phyloP scores from a whole-genome alignment of 441 rosid species.

The Corymbia calophylla region DNA sequence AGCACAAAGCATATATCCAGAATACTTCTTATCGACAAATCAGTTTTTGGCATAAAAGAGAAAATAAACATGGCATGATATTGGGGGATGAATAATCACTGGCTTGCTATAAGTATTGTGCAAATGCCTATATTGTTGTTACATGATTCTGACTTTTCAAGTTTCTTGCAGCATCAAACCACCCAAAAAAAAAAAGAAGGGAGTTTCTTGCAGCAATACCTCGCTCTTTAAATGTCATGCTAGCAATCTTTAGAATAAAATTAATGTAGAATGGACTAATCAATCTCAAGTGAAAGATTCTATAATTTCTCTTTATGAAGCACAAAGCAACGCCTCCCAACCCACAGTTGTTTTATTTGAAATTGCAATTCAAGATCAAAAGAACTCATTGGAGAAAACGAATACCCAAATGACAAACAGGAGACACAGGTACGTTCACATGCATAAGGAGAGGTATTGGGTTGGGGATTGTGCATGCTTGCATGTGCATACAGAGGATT shows the following conservation, averaged over 20 bases:
- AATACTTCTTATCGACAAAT: not conserved
- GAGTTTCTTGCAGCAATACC: not conserved
- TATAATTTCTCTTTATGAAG: not conserved
- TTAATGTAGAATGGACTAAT: not conserved
- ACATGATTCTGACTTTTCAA: not conserved
- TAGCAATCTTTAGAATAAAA: not conserved
- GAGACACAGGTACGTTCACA: not conserved
- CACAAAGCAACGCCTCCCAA: not conserved
- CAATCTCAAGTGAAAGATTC: not conserved
- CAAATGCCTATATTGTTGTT: not conserved
- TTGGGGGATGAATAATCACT: not conserved
- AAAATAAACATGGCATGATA: not conserved
- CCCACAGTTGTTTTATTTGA: not conserved
- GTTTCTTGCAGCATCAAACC: not conserved
- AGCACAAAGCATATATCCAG: not conserved
- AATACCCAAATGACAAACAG: not conserved
- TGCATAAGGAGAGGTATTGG: not conserved
- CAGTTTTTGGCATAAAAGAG: not conserved
- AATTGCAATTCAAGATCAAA: not conserved
- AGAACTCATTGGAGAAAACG: not conserved
- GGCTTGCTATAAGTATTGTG: not conserved
- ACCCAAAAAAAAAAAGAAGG: no score
- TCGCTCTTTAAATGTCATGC: not conserved
- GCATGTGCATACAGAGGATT: not conserved
- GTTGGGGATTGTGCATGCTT: not conserved